Percentiles rank a stretch among this genome's conserved stretches.
Conservation (phyloP, 2,329 filamentous ascomycete genomes). For the Decorospora gaudefroyi region DNA sequence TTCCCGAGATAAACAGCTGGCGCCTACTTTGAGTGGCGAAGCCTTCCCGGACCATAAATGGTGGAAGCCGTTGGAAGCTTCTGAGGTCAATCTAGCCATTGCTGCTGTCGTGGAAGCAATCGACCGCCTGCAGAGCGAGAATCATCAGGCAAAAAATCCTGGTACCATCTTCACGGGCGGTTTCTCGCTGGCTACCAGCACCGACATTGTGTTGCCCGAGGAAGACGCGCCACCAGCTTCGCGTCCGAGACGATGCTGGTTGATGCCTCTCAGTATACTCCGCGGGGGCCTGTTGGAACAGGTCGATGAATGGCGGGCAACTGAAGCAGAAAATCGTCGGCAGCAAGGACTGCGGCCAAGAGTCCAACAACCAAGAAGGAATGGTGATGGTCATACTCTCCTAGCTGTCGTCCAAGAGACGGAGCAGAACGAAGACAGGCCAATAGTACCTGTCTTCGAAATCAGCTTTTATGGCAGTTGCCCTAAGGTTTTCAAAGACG, state of each 20-base stretch:
- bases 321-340: neutral
- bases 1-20: too few relatives aligned
- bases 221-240: too few relatives aligned
- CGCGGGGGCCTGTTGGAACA: neutral
- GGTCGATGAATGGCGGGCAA: neutral
- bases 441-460: neutral
- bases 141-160: neutral
- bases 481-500: neutral
- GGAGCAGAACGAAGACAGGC: neutral
- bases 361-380: too few relatives aligned
- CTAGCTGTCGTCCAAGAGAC: conserved; percentile 1
- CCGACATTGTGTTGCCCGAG: neutral
- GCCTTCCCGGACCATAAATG: neutral
- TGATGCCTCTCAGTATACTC: neutral
- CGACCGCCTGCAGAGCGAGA: neutral
- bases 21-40: neutral
- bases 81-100: neutral
- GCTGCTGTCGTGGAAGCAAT: conserved; percentile 3
- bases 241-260: conserved; percentile 6
- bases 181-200: conserved; percentile 1
- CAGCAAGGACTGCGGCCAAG: too few relatives aligned
- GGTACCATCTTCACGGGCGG: neutral
- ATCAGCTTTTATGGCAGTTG: neutral
- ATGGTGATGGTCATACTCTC: neutral
- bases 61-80: neutral